A percentile compares a stretch with the other conserved stretches of the same genome.
Evolutionary conservation across 306 rosid species (phyloP).

Genomic region (Prunus dulcis): DNA sequence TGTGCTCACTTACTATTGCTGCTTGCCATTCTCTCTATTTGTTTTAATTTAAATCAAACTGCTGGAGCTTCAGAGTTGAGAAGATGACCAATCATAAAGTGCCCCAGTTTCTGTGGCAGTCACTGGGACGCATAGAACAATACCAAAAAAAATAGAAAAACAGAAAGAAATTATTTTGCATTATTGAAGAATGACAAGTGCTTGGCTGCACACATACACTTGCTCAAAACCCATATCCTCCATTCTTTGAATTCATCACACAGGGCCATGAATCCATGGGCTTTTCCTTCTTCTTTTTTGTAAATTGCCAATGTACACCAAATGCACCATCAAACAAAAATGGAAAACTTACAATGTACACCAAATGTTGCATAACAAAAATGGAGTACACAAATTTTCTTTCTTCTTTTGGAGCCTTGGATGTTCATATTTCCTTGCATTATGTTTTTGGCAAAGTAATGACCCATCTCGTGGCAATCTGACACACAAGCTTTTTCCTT

Average conservation of each 20-base stretch:
- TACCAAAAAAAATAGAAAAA: neutral
- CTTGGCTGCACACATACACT: neutral
- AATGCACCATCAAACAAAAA: neutral
- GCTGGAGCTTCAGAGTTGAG: neutral
- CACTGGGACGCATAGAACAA: neutral
- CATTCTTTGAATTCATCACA: neutral
- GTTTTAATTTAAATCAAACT: neutral
- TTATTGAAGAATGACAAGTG: constrained; percentile 24
- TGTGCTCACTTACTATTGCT: neutral
- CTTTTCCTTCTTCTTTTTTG: too few species aligned
- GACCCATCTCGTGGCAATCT: constrained; percentile 34
- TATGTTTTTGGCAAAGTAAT: constrained; percentile 17
- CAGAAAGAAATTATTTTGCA: constrained; percentile 4
- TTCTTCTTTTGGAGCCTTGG: constrained; percentile 31
- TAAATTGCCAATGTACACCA: neutral
- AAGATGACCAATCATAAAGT: constrained; percentile 19
- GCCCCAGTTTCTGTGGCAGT: constrained; percentile 18
- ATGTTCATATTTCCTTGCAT: constrained; percentile 31
- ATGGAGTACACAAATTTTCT: constrained; percentile 26
- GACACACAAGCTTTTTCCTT: neutral
- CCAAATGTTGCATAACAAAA: constrained; percentile 12
- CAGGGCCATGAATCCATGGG: too few species aligned
- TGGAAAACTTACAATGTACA: constrained; percentile 7
- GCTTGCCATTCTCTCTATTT: neutral
- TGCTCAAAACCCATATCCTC: constrained; percentile 8